phyloP scores from a whole-genome alignment of 2,329 filamentous ascomycete species.

The Neocucurbitaria cava region DNA sequence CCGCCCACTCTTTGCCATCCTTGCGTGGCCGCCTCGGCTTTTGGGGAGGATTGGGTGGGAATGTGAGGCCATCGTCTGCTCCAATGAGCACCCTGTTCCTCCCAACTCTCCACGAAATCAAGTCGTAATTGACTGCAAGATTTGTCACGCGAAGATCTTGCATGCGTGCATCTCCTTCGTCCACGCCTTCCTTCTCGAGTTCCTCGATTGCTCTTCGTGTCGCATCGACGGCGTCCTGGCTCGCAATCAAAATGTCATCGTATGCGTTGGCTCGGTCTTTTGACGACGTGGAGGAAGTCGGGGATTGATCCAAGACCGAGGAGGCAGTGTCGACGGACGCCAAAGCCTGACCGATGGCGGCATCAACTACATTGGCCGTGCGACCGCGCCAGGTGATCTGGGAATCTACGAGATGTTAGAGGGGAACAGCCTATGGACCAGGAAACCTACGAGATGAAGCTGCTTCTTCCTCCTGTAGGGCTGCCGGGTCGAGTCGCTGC shows the following conservation, averaged over 20 bases:
- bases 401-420: conserved; percentile 47
- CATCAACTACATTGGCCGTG: conserved; percentile 88
- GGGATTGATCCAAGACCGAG: conserved; percentile 55
- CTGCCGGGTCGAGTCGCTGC: conserved; percentile 69
- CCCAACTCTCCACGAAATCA: conserved; percentile 94
- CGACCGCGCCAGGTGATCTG: conserved; percentile 86
- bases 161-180: conserved; percentile 84
- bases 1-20: conserved; percentile 54
- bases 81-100: conserved; percentile 90
- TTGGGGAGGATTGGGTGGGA: conserved; percentile 60
- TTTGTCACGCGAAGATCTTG: conserved; percentile 91
- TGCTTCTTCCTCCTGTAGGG: conserved; percentile 56
- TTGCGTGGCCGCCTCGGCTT: conserved; percentile 60
- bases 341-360: conserved; percentile 85
- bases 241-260: conserved; percentile 86
- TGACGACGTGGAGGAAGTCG: conserved; percentile 53
- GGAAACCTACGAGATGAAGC: conserved; percentile 56
- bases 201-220: conserved; percentile 95
- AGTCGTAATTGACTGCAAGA: conserved; percentile 90
- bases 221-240: conserved; percentile 92
- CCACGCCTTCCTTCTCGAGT: conserved; percentile 79
- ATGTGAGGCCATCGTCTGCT: conserved; percentile 75
- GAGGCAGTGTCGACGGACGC: conserved; percentile 69
- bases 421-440: neutral
- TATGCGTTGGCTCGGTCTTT: conserved; percentile 84